phyloP scores from a whole-genome alignment of 805 yeast genomes.

The Starmerella powellii region DNA sequence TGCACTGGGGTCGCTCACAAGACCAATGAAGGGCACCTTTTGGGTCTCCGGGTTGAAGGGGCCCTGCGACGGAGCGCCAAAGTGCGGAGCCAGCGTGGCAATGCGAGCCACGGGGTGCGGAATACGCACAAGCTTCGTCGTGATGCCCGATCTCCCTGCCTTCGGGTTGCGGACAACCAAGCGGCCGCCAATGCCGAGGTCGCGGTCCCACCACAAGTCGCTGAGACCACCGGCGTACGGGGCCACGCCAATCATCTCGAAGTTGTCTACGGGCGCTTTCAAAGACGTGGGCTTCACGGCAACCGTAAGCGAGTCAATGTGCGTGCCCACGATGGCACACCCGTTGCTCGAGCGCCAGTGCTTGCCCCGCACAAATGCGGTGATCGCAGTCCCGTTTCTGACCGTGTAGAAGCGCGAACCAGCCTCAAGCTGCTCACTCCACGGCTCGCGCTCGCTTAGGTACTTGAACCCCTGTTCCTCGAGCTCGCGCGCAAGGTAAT shows the following conservation, averaged over 20 bases:
- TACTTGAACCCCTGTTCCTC: slow-evolving; percentile 51
- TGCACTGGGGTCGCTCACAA: slow-evolving; percentile 26
- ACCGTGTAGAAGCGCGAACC: slow-evolving; percentile 47
- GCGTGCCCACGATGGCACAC: slow-evolving; percentile 64
- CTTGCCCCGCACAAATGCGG: slow-evolving; percentile 59
- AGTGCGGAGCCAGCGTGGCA: slow-evolving; percentile 80
- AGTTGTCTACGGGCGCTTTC: slow-evolving; percentile 55
- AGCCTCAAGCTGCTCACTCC: slow-evolving; percentile 35
- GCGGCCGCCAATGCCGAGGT: slow-evolving; percentile 73
- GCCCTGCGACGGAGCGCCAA: slow-evolving; percentile 55
- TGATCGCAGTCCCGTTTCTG: slow-evolving; percentile 55
- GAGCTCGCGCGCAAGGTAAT: slow-evolving; percentile 38
- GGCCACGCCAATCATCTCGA: slow-evolving; percentile 67
- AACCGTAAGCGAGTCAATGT: slow-evolving; percentile 59
- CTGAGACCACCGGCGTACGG: slow-evolving; percentile 56
- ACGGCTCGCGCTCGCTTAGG: slow-evolving; percentile 49
- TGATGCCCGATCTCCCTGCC: slow-evolving; percentile 18
- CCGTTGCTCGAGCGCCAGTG: slow-evolving; percentile 50
- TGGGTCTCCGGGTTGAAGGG: slow-evolving; percentile 73
- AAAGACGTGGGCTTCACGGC: slow-evolving; percentile 61
- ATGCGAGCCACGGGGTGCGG: slow-evolving; percentile 52
- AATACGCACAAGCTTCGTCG: slow-evolving; percentile 30
- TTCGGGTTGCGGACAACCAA: slow-evolving; percentile 40
- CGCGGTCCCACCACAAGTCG: slow-evolving; percentile 69
- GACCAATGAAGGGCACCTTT: slow-evolving; percentile 70